Evolutionary conservation across 2,329 filamentous ascomycete genomes (phyloP).

Genomic region (Trichoderma oligosporum): DNA sequence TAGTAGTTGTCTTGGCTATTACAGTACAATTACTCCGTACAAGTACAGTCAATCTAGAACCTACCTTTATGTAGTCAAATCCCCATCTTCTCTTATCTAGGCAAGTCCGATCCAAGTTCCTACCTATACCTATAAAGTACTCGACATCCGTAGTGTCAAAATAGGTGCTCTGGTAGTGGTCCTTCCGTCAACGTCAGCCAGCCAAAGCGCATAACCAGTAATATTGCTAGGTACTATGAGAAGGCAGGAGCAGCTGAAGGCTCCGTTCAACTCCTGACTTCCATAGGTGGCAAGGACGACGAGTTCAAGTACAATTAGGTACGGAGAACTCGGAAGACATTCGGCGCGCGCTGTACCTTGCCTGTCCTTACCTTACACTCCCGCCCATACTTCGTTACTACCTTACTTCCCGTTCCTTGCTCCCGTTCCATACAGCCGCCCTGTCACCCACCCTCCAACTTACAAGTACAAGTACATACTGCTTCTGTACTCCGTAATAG

Average conservation of each 20-base stretch:
- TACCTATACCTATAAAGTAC: too few relatives aligned
- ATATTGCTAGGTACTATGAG: not conserved
- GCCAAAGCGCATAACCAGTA: not conserved
- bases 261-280: not conserved
- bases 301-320: too few relatives aligned
- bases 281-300: not conserved
- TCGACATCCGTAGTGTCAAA: too few relatives aligned
- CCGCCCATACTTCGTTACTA: not conserved
- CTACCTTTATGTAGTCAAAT: too few relatives aligned
- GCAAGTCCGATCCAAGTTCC: too few relatives aligned
- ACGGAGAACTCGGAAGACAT: too few relatives aligned
- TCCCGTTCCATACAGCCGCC: conserved; percentile 5
- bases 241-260: not conserved
- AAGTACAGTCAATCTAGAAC: too few relatives aligned
- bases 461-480: too few relatives aligned
- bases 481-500: not conserved
- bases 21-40: too few relatives aligned
- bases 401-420: not conserved
- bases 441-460: not conserved
- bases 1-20: not conserved
- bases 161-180: not conserved
- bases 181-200: not conserved
- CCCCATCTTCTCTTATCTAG: conserved; percentile 4
- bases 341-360: not conserved
- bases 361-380: conserved; percentile 7